Evolutionary conservation across 2,329 filamentous ascomycete genomes (phyloP).

Genomic region (Gremmenia infestans): DNA sequence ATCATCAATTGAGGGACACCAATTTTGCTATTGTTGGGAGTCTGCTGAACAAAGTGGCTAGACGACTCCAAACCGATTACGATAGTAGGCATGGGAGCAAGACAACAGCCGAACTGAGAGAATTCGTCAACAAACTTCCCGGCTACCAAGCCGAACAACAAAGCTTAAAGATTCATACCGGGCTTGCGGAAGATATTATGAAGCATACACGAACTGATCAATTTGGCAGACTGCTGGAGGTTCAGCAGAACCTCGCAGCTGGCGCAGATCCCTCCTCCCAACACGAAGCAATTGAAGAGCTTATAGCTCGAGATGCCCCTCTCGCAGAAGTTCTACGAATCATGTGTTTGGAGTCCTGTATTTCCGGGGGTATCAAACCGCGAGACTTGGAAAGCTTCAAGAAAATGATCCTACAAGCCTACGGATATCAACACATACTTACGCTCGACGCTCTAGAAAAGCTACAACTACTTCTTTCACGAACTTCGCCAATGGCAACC

Average conservation of each 20-base stretch:
- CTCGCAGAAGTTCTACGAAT: conserved; percentile 77
- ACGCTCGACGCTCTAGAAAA: conserved; percentile 87
- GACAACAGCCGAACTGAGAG: conserved; percentile 83
- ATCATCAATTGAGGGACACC: conserved; percentile 78
- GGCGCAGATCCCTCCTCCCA: conserved; percentile 85
- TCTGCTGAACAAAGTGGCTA: conserved; percentile 83
- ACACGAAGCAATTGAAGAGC: conserved; percentile 85
- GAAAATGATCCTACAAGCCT: conserved; percentile 81
- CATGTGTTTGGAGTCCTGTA: conserved; percentile 85
- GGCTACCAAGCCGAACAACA: conserved; percentile 91
- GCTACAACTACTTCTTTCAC: conserved; percentile 76
- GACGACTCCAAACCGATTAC: conserved; percentile 80
- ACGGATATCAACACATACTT: conserved; percentile 90
- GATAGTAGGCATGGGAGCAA: conserved; percentile 82
- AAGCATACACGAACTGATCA: conserved; percentile 85
- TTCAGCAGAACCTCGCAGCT: conserved; percentile 92
- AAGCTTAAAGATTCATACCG: conserved; percentile 86
- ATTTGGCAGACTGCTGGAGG: conserved; percentile 83
- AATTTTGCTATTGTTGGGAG: conserved; percentile 95
- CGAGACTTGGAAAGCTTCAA: conserved; percentile 89
- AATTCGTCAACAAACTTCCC: conserved; percentile 91
- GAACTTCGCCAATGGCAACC: conserved; percentile 70
- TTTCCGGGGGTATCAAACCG: conserved; percentile 80
- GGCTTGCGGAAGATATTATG: conserved; percentile 90
- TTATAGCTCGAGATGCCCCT: conserved; percentile 84